Percentiles rank a stretch among this genome's conserved stretches.
These are phyloP conservation scores for Aureobasidium sp. DNA, from an alignment of 2,329 filamentous ascomycete genomes.

Conservation along the genomic window DNA sequence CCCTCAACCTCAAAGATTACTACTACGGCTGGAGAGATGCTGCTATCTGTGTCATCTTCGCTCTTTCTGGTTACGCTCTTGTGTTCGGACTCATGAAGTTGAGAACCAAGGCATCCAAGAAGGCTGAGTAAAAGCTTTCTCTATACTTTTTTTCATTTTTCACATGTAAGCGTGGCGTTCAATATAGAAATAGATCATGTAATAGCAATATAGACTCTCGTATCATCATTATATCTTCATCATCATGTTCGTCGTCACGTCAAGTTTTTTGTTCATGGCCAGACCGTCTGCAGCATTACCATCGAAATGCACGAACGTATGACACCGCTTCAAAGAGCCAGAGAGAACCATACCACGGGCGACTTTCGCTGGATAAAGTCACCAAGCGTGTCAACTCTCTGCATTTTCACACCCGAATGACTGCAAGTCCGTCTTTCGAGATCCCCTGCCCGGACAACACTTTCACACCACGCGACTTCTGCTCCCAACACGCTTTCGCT, in stretches of 20 bases:
- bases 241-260: background rate
- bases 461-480: background rate
- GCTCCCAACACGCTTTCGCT: background rate
- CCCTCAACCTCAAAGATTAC: slow-evolving; percentile 54
- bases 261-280: background rate
- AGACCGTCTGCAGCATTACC: background rate
- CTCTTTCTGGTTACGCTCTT: slow-evolving; percentile 46
- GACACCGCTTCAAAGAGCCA: background rate
- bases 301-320: background rate
- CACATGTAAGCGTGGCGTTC: background rate
- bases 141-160: background rate
- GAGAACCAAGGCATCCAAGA: slow-evolving; percentile 36
- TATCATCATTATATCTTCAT: background rate
- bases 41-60: slow-evolving; percentile 52
- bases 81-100: slow-evolving; percentile 40
- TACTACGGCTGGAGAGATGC: slow-evolving; percentile 62
- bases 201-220: background rate
- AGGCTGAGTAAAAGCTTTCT: slow-evolving; percentile 27
- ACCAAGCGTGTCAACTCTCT: background rate
- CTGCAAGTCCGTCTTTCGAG: background rate
- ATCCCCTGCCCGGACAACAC: background rate
- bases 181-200: background rate
- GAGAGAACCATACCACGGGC: too few species aligned
- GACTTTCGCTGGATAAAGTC: too few species aligned
- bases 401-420: background rate